Base-by-base conservation (phyloP, 2,329 filamentous ascomycete genomes). In the Phialocephala subalpina region DNA sequence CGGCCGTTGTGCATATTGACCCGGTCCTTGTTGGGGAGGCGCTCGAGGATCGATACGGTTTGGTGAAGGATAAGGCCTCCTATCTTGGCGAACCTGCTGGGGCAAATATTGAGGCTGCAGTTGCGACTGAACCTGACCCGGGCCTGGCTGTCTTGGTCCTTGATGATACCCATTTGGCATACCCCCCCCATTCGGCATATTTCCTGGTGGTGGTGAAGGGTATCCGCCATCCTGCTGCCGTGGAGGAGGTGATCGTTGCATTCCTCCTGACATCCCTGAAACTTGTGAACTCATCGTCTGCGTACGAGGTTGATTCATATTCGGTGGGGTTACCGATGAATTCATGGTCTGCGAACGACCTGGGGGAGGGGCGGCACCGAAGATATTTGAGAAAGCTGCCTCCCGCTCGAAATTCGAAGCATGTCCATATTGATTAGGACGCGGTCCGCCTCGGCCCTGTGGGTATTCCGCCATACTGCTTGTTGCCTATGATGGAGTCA, bases 261-360 rank as follows among this genome's bases (percentile, higher is more conserved):
- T 89, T 11, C 82, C 83, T 67, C 61, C 82, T 77, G 61, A 79
- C 77, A 70, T 81, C 77, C 65, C 76, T 22, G 75, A 73, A 74
- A 62, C 57, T 60, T 74, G 71, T 36, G 73, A 73, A 60, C 62
- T 87, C 89, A 93, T 92, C 66, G 93, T 97, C 71, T 93, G 90
- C 57, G 93, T 93, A 73, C 94, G 88, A 72, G 92, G 92, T 60
- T 83, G 82, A 60, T 84, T 82, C 66, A 86, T 83, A 74, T 81
- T 81, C 82, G 73, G 82, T 82, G 87, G 87, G 66, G 83, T 80
- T 36, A 90, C 86, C 70, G 93, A 90, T 63, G 92, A 94, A 70
- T 90, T 96, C 94, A 98, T 97, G 29, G 95, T 97, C 77, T 97
- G 94, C 65, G 94, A 97, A 78, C 96, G 91, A 65, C 95, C 95